A percentile compares a stretch with the other conserved stretches of the same genome.
Evolutionary conservation across 352 stramenopile genomes (phyloP).

Genomic region (Aphanomyces euteiches): DNA sequence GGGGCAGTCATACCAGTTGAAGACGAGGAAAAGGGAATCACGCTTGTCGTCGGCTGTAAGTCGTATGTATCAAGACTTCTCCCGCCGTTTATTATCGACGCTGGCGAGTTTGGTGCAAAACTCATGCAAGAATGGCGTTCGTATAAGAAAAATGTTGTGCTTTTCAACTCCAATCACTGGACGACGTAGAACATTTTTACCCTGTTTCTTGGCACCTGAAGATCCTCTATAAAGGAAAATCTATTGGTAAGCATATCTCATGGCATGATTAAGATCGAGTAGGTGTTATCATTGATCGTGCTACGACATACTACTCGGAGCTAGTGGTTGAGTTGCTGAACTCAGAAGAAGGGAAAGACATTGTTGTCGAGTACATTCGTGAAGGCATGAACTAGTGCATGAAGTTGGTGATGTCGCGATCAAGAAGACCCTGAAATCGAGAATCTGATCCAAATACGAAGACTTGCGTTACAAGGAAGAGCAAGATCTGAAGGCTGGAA

Average conservation of each 20-base stretch:
- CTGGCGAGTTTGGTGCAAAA: background rate
- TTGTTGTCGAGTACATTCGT: background rate
- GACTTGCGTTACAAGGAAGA: background rate
- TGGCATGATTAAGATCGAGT: background rate
- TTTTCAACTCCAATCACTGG: conserved; percentile 1
- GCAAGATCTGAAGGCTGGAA: background rate
- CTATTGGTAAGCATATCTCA: background rate
- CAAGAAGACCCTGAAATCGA: background rate
- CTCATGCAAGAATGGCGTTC: background rate
- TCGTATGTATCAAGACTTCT: background rate
- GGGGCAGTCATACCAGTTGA: background rate
- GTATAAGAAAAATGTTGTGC: background rate
- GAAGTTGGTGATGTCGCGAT: background rate
- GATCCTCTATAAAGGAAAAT: background rate
- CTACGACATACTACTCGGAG: background rate
- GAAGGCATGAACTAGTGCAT: conserved; percentile 10
- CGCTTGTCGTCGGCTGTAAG: background rate
- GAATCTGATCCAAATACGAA: conserved; percentile 1
- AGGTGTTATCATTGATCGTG: conserved; percentile 9
- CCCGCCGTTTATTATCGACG: conserved; percentile 3
- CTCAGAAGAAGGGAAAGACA: background rate
- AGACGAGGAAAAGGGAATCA: conserved; percentile 2
- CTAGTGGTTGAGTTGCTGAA: background rate
- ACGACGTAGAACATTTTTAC: conserved; percentile 6
- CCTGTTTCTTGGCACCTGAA: background rate